Conservation (phyloP, 257 asterid genomes). For the Solanum okadae region DNA sequence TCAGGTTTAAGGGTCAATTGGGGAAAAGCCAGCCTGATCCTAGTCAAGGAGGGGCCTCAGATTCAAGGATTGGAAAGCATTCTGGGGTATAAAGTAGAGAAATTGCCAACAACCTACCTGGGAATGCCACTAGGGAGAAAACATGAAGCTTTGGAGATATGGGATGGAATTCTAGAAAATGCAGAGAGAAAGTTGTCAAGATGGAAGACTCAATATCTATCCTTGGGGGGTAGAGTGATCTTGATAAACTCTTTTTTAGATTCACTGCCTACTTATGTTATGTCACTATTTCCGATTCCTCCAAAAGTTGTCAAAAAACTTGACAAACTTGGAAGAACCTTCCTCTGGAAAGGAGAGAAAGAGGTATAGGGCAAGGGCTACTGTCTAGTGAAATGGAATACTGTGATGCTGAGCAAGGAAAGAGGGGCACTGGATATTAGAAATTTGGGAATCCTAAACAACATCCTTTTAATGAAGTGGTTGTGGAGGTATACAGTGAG, state of each 20-base stretch:
- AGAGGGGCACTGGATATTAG: background rate
- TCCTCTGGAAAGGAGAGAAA: background rate
- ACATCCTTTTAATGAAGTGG: background rate
- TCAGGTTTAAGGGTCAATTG: background rate
- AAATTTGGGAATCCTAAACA: background rate
- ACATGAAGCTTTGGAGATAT: background rate
- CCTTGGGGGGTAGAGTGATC: background rate
- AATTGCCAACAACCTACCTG: background rate
- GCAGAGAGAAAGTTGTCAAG: background rate
- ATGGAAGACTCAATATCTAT: background rate
- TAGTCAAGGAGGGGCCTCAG: background rate
- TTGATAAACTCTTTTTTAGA: background rate
- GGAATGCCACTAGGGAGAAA: background rate
- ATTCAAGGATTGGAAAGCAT: background rate
- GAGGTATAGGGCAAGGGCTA: background rate
- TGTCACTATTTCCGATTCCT: background rate
- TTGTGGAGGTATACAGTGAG: background rate
- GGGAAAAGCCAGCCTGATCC: background rate
- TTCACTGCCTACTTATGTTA: background rate
- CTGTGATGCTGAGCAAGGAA: background rate
- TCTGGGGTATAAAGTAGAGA: background rate
- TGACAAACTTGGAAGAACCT: background rate
- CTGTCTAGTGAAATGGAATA: background rate
- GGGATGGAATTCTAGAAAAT: background rate
- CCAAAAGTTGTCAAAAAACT: background rate